phyloP scores from a whole-genome alignment of 2,329 filamentous ascomycete genomes.

The Alternaria consortialis region DNA sequence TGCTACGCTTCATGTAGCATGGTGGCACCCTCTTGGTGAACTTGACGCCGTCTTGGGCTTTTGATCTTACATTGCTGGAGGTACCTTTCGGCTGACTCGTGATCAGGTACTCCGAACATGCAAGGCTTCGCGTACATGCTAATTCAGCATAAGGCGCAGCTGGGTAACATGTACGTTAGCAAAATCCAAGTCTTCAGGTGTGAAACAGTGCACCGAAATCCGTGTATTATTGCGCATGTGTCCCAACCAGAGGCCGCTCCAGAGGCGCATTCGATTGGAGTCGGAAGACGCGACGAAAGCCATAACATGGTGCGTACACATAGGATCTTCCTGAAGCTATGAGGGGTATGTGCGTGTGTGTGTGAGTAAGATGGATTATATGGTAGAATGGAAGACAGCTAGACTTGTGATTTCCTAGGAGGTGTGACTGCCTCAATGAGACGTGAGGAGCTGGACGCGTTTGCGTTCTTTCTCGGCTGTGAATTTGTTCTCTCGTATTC shows the following conservation, averaged over 20 bases:
- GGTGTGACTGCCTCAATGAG: not conserved
- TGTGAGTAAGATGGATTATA: not conserved
- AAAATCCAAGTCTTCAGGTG: constrained; percentile 26
- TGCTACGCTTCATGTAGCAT: not conserved
- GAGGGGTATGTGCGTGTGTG: not conserved
- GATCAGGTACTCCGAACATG: constrained; percentile 26
- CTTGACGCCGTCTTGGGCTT: not conserved
- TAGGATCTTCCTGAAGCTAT: constrained; percentile 9
- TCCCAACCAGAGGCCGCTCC: constrained; percentile 11
- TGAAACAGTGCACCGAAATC: constrained; percentile 14
- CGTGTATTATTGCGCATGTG: constrained; percentile 25
- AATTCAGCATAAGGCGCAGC: constrained; percentile 27
- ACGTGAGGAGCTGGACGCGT: not conserved
- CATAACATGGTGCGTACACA: constrained; percentile 7
- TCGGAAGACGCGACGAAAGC: not conserved
- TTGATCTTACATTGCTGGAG: not conserved
- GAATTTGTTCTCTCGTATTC: not conserved
- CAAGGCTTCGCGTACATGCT: constrained; percentile 32
- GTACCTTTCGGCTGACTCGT: not conserved
- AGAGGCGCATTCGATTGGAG: not conserved
- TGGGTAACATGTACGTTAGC: constrained; percentile 29
- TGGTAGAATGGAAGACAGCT: not conserved
- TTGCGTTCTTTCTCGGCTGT: not conserved
- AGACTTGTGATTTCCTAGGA: not conserved
- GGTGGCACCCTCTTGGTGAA: not conserved